A percentile compares a stretch with the other conserved stretches of the same genome.
Evolutionary conservation across 768 basidiomycete species (phyloP).

Genomic region (Lentinula aciculospora): DNA sequence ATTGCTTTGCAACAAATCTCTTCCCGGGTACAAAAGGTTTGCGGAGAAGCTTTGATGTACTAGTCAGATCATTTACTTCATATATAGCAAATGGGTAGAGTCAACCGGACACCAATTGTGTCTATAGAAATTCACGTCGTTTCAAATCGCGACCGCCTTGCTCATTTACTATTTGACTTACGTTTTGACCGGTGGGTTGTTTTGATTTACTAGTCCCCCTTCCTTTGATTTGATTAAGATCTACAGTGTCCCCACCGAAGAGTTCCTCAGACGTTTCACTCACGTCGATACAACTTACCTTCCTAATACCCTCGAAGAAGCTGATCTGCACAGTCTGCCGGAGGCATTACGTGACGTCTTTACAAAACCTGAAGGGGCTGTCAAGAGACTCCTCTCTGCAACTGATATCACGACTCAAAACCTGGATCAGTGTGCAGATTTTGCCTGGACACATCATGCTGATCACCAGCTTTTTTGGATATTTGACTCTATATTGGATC

Average conservation of each 20-base stretch:
- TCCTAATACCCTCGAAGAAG: slow-evolving; percentile 31
- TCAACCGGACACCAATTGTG: slow-evolving; percentile 44
- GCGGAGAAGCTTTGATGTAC: not conserved
- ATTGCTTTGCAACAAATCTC: slow-evolving; percentile 64
- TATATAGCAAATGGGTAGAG: slow-evolving; percentile 53
- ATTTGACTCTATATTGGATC: slow-evolving; percentile 34
- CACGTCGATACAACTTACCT: slow-evolving; percentile 35
- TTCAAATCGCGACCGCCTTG: slow-evolving; percentile 60
- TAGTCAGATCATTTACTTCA: not conserved
- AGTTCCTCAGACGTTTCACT: slow-evolving; percentile 40
- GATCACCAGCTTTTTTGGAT: slow-evolving; percentile 50
- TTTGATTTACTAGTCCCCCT: not conserved
- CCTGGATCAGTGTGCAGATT: slow-evolving; percentile 29
- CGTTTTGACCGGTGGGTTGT: slow-evolving; percentile 66
- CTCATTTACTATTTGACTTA: slow-evolving; percentile 62
- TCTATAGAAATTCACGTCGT: slow-evolving; percentile 64
- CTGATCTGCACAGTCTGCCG: slow-evolving; percentile 27
- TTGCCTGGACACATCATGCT: slow-evolving; percentile 43
- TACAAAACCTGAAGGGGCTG: not conserved
- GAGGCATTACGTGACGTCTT: not conserved
- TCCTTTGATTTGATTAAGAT: not conserved
- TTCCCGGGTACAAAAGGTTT: slow-evolving; percentile 41
- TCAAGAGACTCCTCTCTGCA: not conserved
- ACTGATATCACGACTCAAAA: slow-evolving; percentile 19
- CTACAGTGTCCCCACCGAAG: slow-evolving; percentile 41